These are phyloP conservation scores for Saksenaea vasiformis DNA, from an alignment of 371 early-diverging fungal genomes.

Conservation along the genomic window DNA sequence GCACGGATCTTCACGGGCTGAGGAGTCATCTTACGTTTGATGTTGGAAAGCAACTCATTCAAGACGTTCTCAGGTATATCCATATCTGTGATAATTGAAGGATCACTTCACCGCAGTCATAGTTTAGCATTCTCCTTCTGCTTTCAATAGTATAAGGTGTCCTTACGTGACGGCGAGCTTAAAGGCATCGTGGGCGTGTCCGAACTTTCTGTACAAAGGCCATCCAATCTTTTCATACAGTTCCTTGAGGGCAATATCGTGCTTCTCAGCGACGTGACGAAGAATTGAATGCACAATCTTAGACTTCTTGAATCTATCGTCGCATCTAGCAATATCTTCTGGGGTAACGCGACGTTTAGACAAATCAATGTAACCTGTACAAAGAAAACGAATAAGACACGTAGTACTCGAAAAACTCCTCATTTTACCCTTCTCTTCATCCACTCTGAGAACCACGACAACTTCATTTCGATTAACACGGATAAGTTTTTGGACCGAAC, in stretches of 20 bases:
- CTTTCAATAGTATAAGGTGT: neutral
- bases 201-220: conserved; percentile 98
- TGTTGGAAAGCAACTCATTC: conserved; percentile 83
- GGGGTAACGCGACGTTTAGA: conserved; percentile 97
- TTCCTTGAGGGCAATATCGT: conserved; percentile 78
- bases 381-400: neutral
- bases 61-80: conserved; percentile 64
- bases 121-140: neutral
- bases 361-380: conserved; percentile 99
- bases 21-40: conserved; percentile 91
- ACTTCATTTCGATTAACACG: conserved; percentile 97
- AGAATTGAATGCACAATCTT: conserved; percentile 89
- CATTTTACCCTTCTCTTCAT: conserved; percentile 93
- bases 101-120: conserved; percentile 62
- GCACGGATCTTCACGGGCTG: conserved; percentile 97
- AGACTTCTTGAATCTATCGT: conserved; percentile 96
- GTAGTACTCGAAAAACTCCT: neutral
- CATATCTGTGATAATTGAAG: conserved; percentile 86
- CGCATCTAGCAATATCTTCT: conserved; percentile 94
- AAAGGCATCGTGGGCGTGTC: conserved; percentile 98
- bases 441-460: conserved; percentile 97
- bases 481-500: conserved; percentile 97
- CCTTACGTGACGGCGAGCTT: conserved; percentile 89
- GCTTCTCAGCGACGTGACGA: conserved; percentile 93
- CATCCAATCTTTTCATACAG: conserved; percentile 94